Conservation (phyloP, 768 basidiomycete genomes). For the Galerina marginata region DNA sequence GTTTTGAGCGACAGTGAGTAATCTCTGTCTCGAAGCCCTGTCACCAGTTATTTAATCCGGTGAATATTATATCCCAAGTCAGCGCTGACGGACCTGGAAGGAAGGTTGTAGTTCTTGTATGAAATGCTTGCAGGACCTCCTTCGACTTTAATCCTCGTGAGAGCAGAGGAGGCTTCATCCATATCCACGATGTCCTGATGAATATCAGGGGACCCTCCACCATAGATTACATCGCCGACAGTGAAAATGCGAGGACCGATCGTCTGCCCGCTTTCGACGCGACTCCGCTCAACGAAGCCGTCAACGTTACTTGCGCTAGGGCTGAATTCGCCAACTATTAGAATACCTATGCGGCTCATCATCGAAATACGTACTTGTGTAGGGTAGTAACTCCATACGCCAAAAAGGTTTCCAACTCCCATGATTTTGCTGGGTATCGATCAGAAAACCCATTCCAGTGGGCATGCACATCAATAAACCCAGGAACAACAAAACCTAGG, state of each 20-base stretch:
- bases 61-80: neutral
- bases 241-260: slow-evolving; percentile 77
- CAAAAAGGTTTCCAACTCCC: slow-evolving; percentile 78
- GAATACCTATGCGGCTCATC: neutral
- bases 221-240: slow-evolving; percentile 69
- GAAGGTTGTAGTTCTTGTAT: slow-evolving; percentile 81
- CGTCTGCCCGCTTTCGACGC: slow-evolving; percentile 70
- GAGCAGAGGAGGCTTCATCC: slow-evolving; percentile 67
- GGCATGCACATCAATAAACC: slow-evolving; percentile 79
- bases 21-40: slow-evolving; percentile 70
- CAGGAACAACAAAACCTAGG: slow-evolving; percentile 68
- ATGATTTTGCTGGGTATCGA: slow-evolving; percentile 66
- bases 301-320: slow-evolving; percentile 68
- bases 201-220: slow-evolving; percentile 45
- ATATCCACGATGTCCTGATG: slow-evolving; percentile 70
- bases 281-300: slow-evolving; percentile 68
- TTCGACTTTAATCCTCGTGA: slow-evolving; percentile 72
- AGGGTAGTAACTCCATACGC: slow-evolving; percentile 79
- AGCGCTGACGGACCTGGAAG: slow-evolving; percentile 53
- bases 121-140: slow-evolving; percentile 74
- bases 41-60: neutral
- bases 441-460: slow-evolving; percentile 67
- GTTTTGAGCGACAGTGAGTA: slow-evolving; percentile 64
- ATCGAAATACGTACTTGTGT: slow-evolving; percentile 62
- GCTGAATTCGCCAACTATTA: slow-evolving; percentile 37